These are phyloP conservation scores for Lanmaoa pseudosensibilis DNA, from an alignment of 768 basidiomycete species.

Conservation along the genomic window DNA sequence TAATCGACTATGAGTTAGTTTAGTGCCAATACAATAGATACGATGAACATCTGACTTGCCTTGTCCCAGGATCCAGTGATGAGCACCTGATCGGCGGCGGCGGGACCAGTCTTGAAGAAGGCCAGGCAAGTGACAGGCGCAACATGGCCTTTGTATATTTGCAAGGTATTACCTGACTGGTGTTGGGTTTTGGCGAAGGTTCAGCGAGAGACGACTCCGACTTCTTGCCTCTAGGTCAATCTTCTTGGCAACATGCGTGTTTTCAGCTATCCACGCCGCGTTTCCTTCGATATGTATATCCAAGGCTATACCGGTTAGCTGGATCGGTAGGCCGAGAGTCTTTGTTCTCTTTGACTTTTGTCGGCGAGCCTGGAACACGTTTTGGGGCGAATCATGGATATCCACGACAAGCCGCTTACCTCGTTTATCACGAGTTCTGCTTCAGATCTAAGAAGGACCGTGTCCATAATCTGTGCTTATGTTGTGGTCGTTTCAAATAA, in stretches of 20 bases:
- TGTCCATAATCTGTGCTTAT: slow-evolving; percentile 28
- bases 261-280: slow-evolving; percentile 87
- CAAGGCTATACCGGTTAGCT: slow-evolving; percentile 73
- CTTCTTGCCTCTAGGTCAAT: slow-evolving; percentile 70
- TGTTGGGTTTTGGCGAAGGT: slow-evolving; percentile 12
- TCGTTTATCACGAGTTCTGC: slow-evolving; percentile 34
- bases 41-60: slow-evolving; percentile 36
- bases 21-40: slow-evolving; percentile 1
- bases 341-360: slow-evolving; percentile 72
- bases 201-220: slow-evolving; percentile 5
- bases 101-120: slow-evolving; percentile 50
- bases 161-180: slow-evolving; percentile 78
- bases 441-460: slow-evolving; percentile 31
- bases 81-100: slow-evolving; percentile 50
- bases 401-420: slow-evolving; percentile 8
- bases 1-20: slow-evolving; percentile 63
- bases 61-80: slow-evolving; percentile 96
- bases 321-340: slow-evolving; percentile 74
- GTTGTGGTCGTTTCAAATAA: slow-evolving; percentile 2
- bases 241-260: slow-evolving; percentile 69
- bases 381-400: neutral
- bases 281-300: slow-evolving; percentile 63
- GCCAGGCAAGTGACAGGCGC: slow-evolving; percentile 87
- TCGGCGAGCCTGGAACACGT: slow-evolving; percentile 55
- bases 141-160: slow-evolving; percentile 78